A percentile compares a stretch with the other conserved stretches of the same genome.
These are phyloP conservation scores for Claviceps capensis DNA, from an alignment of 2,329 filamentous ascomycete species.

Conservation along the genomic window DNA sequence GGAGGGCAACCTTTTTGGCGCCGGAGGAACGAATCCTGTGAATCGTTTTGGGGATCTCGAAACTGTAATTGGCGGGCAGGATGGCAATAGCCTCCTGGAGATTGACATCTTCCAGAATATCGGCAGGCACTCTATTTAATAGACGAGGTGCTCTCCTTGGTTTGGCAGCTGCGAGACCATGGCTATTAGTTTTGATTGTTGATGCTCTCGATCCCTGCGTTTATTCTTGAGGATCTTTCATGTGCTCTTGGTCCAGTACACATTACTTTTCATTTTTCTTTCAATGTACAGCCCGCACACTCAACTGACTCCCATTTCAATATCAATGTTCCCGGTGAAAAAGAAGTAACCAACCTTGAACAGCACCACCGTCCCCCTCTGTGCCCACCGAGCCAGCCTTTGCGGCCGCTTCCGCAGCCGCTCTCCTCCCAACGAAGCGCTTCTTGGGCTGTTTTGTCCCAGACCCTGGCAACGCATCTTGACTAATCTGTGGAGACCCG, in stretches of 20 bases:
- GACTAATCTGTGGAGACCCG: conserved; percentile 7
- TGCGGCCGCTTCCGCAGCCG: conserved; percentile 49
- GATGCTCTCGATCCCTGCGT: too few relatives aligned
- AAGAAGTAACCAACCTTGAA: conserved; percentile 35
- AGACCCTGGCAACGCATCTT: conserved; percentile 4
- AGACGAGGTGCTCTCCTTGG: conserved; percentile 61
- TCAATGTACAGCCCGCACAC: neutral
- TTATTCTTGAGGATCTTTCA: too few relatives aligned
- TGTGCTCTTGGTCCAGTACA: neutral
- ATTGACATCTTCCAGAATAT: conserved; percentile 72
- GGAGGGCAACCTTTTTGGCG: conserved; percentile 77
- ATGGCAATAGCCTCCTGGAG: conserved; percentile 80
- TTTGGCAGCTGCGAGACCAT: conserved; percentile 42
- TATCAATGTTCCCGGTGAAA: neutral
- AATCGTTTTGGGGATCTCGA: conserved; percentile 97
- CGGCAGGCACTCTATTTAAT: conserved; percentile 80
- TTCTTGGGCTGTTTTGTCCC: conserved; percentile 65
- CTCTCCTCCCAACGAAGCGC: conserved; percentile 75
- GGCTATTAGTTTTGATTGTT: neutral
- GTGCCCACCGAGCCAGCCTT: conserved; percentile 22
- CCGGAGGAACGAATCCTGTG: conserved; percentile 74
- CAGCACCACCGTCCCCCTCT: conserved; percentile 17
- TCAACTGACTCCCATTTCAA: neutral
- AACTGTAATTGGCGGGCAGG: conserved; percentile 91
- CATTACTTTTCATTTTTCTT: neutral